These are phyloP conservation scores for Boletellus sp. DNA, from an alignment of 768 basidiomycete species.

Conservation along the genomic window DNA sequence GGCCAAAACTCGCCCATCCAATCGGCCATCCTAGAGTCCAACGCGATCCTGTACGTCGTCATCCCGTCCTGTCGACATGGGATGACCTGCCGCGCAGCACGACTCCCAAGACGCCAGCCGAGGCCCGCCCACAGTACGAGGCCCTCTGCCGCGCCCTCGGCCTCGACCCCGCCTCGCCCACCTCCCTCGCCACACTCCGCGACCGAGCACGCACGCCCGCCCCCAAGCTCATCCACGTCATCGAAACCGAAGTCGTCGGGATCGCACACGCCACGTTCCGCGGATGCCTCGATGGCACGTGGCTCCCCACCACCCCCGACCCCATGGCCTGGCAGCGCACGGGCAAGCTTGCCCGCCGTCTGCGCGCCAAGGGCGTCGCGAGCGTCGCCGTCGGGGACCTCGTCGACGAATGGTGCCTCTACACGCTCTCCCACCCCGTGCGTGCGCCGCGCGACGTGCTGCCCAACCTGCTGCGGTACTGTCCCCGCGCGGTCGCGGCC, in stretches of 20 bases:
- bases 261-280: slow-evolving; percentile 60
- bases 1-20: slow-evolving; percentile 59
- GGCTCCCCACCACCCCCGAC: slow-evolving; percentile 51
- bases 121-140: slow-evolving; percentile 59
- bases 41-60: slow-evolving; percentile 69
- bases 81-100: slow-evolving; percentile 32
- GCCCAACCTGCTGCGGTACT: slow-evolving; percentile 60
- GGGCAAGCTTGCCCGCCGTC: slow-evolving; percentile 52
- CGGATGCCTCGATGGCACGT: slow-evolving; percentile 56
- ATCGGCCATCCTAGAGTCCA: slow-evolving; percentile 68
- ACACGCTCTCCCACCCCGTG: slow-evolving; percentile 66
- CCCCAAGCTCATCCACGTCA: slow-evolving; percentile 49
- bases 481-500: slow-evolving; percentile 44
- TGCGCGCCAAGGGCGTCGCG: slow-evolving; percentile 55
- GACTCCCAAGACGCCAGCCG: slow-evolving; percentile 55
- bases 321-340: slow-evolving; percentile 67
- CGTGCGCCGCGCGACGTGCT: slow-evolving; percentile 46
- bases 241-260: slow-evolving; percentile 56
- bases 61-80: no score
- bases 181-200: slow-evolving; percentile 48
- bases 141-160: slow-evolving; percentile 55
- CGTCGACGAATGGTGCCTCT: slow-evolving; percentile 75
- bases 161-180: slow-evolving; percentile 50
- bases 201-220: slow-evolving; percentile 48
- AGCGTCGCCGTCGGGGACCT: slow-evolving; percentile 67